Conservation (phyloP, 2,329 filamentous ascomycete species). For the Pseudogymnoascus sp. region DNA sequence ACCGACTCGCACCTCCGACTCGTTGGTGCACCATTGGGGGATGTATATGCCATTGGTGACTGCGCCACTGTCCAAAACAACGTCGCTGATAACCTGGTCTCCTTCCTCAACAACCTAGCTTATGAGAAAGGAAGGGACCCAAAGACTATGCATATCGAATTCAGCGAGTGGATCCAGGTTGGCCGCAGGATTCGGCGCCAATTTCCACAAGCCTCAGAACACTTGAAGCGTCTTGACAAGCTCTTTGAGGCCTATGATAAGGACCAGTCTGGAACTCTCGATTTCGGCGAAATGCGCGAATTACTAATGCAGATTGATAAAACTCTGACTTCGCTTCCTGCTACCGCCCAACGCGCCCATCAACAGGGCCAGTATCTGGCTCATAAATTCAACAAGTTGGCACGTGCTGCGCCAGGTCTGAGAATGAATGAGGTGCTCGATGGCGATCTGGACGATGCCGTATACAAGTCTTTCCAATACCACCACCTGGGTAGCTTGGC, state of each 20-base stretch:
- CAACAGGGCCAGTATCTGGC: slow-evolving; percentile 93
- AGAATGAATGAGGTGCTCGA: slow-evolving; percentile 73
- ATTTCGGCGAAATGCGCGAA: slow-evolving; percentile 86
- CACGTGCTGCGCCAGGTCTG: slow-evolving; percentile 68
- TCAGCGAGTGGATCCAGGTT: slow-evolving; percentile 79
- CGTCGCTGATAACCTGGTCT: slow-evolving; percentile 80
- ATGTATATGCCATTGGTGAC: slow-evolving; percentile 94
- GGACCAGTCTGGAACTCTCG: slow-evolving; percentile 85
- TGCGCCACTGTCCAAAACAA: slow-evolving; percentile 98
- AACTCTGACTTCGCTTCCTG: slow-evolving; percentile 88
- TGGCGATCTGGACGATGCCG: slow-evolving; percentile 82
- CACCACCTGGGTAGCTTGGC: slow-evolving; percentile 84
- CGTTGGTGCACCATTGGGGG: slow-evolving; percentile 79
- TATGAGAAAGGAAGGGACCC: slow-evolving; percentile 91
- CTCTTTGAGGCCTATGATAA: slow-evolving; percentile 89
- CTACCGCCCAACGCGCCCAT: slow-evolving; percentile 91
- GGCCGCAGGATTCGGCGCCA: slow-evolving; percentile 76
- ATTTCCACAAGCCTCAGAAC: slow-evolving; percentile 83
- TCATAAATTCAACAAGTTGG: slow-evolving; percentile 87
- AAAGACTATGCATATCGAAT: slow-evolving; percentile 77
- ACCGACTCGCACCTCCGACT: slow-evolving; percentile 90
- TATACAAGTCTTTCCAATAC: slow-evolving; percentile 94
- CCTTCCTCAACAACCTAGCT: slow-evolving; percentile 79
- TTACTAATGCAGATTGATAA: slow-evolving; percentile 86
- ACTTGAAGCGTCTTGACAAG: slow-evolving; percentile 81